phyloP scores from a whole-genome alignment of 768 basidiomycete genomes.

The Dacryopinax spathularia region DNA sequence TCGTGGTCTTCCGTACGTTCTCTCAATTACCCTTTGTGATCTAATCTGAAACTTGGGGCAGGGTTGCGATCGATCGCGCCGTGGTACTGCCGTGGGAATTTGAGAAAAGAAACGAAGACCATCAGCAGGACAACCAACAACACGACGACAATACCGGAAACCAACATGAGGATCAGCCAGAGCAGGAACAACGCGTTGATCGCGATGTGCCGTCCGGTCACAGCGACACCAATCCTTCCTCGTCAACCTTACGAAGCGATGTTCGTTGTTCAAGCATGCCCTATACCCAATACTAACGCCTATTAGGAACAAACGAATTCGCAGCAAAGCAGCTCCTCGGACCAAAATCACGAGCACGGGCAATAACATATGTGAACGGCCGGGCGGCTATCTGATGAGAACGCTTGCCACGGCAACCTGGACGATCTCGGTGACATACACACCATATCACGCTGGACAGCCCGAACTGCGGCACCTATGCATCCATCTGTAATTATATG shows the following conservation, averaged over 20 bases:
- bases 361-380: no score
- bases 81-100: conserved; percentile 63
- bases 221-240: background rate
- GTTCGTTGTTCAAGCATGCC: no score
- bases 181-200: background rate
- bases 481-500: no score
- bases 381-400: no score
- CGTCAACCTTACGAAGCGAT: background rate
- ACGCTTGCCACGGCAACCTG: no score
- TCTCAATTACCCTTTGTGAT: background rate
- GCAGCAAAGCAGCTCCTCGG: no score
- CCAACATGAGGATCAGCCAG: background rate
- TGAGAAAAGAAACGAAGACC: conserved; percentile 11
- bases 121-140: conserved; percentile 8
- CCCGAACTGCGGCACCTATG: no score
- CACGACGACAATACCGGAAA: background rate
- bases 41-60: conserved; percentile 17
- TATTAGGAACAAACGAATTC: no score
- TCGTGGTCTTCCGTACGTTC: conserved; percentile 39
- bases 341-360: no score
- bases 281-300: no score
- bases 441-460: no score
- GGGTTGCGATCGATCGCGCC: conserved; percentile 77
- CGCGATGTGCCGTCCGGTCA: background rate
- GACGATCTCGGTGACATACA: no score